Percentiles rank a stretch among this genome's conserved stretches.
Conservation (phyloP, 1,284 basidiomycete species). For the Calocybe gambosa region DNA sequence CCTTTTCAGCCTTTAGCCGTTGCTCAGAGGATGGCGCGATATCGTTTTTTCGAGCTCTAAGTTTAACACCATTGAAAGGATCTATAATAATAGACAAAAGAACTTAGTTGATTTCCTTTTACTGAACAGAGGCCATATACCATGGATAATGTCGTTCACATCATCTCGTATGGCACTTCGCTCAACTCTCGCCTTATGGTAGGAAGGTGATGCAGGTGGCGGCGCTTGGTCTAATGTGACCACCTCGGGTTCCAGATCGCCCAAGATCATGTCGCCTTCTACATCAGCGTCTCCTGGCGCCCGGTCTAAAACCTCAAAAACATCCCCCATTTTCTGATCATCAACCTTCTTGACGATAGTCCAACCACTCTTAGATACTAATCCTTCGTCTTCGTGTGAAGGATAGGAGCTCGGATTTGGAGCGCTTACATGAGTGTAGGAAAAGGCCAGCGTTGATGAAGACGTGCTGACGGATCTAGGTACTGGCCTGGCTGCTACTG, state of each 20-base stretch:
- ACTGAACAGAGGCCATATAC: slow-evolving; percentile 34
- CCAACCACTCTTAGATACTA: slow-evolving; percentile 56
- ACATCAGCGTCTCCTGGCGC: slow-evolving; percentile 45
- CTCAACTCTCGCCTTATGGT: slow-evolving; percentile 37
- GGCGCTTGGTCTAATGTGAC: slow-evolving; percentile 27
- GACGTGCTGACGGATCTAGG: slow-evolving; percentile 48
- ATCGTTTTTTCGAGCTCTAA: slow-evolving; percentile 36
- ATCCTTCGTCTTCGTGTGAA: slow-evolving; percentile 37
- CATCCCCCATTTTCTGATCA: slow-evolving; percentile 17
- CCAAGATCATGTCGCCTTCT: slow-evolving; percentile 70
- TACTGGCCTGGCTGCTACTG: slow-evolving; percentile 53
- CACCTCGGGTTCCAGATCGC: slow-evolving; percentile 60
- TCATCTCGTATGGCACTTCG: slow-evolving; percentile 55
- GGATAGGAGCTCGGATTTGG: slow-evolving; percentile 76
- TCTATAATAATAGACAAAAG: slow-evolving; percentile 31
- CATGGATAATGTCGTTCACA: slow-evolving; percentile 65
- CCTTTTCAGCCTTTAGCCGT: slow-evolving; percentile 16
- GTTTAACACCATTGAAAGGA: slow-evolving; percentile 49
- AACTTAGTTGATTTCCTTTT: slow-evolving; percentile 5
- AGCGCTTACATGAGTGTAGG: slow-evolving; percentile 74
- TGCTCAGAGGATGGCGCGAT: slow-evolving; percentile 24
- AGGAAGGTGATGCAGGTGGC: slow-evolving; percentile 19
- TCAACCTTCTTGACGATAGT: slow-evolving; percentile 59
- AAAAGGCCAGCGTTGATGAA: slow-evolving; percentile 67
- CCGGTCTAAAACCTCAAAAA: slow-evolving; percentile 6